Evolutionary conservation across 208 protist species (phyloP).

Genomic region (Wallacemonas collosoma): DNA sequence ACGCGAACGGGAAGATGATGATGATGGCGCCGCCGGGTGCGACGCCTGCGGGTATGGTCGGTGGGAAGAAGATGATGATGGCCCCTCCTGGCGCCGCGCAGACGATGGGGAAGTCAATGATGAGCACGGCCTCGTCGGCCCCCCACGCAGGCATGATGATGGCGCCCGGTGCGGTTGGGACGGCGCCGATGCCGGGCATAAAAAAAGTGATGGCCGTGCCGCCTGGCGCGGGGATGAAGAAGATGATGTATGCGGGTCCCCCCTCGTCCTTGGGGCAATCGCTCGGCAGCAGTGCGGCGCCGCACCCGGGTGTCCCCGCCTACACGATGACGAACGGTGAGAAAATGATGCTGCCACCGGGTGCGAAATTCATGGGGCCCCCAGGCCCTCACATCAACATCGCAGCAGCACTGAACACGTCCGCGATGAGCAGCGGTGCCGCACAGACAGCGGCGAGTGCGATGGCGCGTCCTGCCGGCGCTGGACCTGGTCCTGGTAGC

Average conservation of each 20-base stretch:
- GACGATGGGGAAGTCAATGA: constrained; percentile 14
- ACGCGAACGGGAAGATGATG: constrained; percentile 9
- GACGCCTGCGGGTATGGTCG: constrained; percentile 4
- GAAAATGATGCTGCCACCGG: constrained; percentile 34
- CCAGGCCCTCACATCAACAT: constrained; percentile 18
- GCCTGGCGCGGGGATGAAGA: not conserved
- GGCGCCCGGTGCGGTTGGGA: not conserved
- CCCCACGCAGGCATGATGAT: not conserved
- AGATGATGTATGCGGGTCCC: constrained; percentile 10
- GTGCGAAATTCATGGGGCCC: constrained; percentile 24
- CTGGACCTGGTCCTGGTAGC: too few species aligned
- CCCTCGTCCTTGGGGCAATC: not conserved
- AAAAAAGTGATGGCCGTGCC: constrained; percentile 19
- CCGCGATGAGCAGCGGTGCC: not conserved
- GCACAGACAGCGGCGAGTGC: not conserved
- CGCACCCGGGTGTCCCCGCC: constrained; percentile 5
- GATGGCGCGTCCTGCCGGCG: not conserved
- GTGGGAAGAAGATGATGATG: constrained; percentile 22
- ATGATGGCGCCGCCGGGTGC: constrained; percentile 13
- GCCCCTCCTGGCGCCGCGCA: constrained; percentile 20
- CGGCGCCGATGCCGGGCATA: constrained; percentile 2
- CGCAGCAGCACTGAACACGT: not conserved
- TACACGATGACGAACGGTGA: constrained; percentile 31
- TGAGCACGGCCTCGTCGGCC: not conserved
- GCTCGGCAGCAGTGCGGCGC: constrained; percentile 1